Conservation (phyloP, 371 early-diverging fungal species). For the Dinochytrium kinnereticum region DNA sequence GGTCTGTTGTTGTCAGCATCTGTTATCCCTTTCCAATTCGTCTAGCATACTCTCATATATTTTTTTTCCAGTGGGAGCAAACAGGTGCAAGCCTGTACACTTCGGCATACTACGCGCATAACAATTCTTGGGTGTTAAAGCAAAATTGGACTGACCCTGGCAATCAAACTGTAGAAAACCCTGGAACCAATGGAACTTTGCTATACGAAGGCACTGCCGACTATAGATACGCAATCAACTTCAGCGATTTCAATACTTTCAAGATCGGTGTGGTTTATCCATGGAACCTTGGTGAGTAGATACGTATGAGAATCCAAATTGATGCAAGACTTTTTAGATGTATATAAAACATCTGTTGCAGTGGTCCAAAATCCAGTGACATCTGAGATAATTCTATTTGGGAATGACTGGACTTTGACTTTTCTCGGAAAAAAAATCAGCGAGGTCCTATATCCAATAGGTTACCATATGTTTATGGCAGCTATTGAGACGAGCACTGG, state of each 20-base stretch:
- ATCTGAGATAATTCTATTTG: background rate
- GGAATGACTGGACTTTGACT: slow-evolving; percentile 16
- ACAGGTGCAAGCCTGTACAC: background rate
- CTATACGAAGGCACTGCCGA: background rate
- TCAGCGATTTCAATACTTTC: background rate
- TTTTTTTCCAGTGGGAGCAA: slow-evolving; percentile 18
- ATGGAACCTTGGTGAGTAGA: background rate
- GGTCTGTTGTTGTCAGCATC: background rate
- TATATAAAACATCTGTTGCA: slow-evolving; percentile 2
- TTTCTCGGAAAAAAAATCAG: slow-evolving; percentile 15
- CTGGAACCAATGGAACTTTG: slow-evolving; percentile 4
- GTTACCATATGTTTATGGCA: slow-evolving; percentile 19
- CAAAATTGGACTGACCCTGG: slow-evolving; percentile 9
- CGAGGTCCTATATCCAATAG: background rate
- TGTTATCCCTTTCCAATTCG: background rate
- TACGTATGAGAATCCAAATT: background rate
- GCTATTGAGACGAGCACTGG: slow-evolving; percentile 14
- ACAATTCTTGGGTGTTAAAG: background rate
- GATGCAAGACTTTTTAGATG: background rate
- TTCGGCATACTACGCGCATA: background rate
- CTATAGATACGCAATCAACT: background rate
- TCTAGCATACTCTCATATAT: too few relatives aligned
- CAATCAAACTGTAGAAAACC: background rate
- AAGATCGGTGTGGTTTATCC: slow-evolving; percentile 9
- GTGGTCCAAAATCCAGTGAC: slow-evolving; percentile 18